Evolutionary conservation across 495 filamentous ascomycete species (phyloP), one percentile per base, ranked within the genome.

Genomic region (Penicillium arizonense): DNA sequence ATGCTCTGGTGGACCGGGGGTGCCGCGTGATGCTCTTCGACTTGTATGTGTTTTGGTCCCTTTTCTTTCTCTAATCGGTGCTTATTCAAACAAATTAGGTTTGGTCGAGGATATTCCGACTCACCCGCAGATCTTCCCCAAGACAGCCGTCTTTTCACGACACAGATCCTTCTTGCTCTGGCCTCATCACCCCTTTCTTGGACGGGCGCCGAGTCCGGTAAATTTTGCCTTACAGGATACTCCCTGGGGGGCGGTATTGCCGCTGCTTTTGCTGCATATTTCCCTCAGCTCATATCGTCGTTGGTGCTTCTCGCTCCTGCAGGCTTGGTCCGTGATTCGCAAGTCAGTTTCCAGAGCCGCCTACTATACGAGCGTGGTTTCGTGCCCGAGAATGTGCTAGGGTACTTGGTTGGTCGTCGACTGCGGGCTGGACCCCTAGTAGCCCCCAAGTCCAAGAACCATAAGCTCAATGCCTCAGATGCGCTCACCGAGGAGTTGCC

Each of bases 1-100:
- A 87, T 63, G 78, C 76, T 11, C 76, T 97, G 20, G 88, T 85
- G 13, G 76, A 86, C 43, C 79, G 78, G 18, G 90, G 89, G 4
- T 96, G 87, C 62, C 80, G 92, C 14, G 90, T 97, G 13, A 82
- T 96, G 79, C 71, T 95, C 14, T 90, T 92, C 56, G 87, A 85
- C 76, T 67, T 68, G 78, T 76, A 70, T 12, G 72, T 64, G 20
- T 23, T 34, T 28, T 1, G 7, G 3, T n/a, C 14, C 13, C 21
- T 16, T 24, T 8, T 18, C 18, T 18, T 23, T 20, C 10, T 16
- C 5, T 23, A 30, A 13, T n/a, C 3, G 1, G 20, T 28, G 10
- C 49, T 53, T 2, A 44, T 26, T 33, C 8, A 20, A 35, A 21
- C 1, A 36, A 41, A 57, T 3, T 39, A 84, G 91, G 21, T 94